phyloP scores from a whole-genome alignment of 768 basidiomycete species.

The Amanita inopinata region DNA sequence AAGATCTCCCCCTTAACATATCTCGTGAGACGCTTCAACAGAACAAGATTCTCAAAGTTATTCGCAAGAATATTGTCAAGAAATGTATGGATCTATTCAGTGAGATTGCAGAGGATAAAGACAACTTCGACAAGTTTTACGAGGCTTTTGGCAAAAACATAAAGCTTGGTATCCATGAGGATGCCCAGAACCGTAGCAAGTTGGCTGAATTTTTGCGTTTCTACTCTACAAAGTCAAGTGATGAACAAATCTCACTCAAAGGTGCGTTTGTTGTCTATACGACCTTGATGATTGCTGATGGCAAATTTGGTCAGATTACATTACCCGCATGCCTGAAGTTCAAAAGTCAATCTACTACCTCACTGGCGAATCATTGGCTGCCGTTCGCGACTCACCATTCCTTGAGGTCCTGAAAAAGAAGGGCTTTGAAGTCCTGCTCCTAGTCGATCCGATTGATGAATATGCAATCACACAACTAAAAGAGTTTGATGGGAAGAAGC shows the following conservation, averaged over 20 bases:
- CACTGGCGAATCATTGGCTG: slow-evolving; percentile 92
- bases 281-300: slow-evolving; percentile 1
- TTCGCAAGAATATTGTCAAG: slow-evolving; percentile 99
- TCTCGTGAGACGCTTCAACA: slow-evolving; percentile 99
- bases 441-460: slow-evolving; percentile 98
- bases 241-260: slow-evolving; percentile 91
- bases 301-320: slow-evolving; percentile 61
- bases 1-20: slow-evolving; percentile 99
- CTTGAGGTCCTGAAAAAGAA: slow-evolving; percentile 99
- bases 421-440: slow-evolving; percentile 95
- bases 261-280: slow-evolving; percentile 32
- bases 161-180: slow-evolving; percentile 99
- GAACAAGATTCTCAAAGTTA: slow-evolving; percentile 99
- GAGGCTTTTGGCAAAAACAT: slow-evolving; percentile 98
- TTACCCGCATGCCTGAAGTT: slow-evolving; percentile 97
- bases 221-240: slow-evolving; percentile 88
- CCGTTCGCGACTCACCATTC: slow-evolving; percentile 93
- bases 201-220: slow-evolving; percentile 99
- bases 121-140: slow-evolving; percentile 95
- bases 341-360: slow-evolving; percentile 99
- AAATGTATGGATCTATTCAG: slow-evolving; percentile 90
- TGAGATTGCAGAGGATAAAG: slow-evolving; percentile 99
- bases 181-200: slow-evolving; percentile 97
- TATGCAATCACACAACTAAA: slow-evolving; percentile 98
- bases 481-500: slow-evolving; percentile 98